Percentiles rank a stretch among this genome's conserved stretches.
Conservation (phyloP, 2,329 filamentous ascomycete species). For the Aspergillus chevalieri region DNA sequence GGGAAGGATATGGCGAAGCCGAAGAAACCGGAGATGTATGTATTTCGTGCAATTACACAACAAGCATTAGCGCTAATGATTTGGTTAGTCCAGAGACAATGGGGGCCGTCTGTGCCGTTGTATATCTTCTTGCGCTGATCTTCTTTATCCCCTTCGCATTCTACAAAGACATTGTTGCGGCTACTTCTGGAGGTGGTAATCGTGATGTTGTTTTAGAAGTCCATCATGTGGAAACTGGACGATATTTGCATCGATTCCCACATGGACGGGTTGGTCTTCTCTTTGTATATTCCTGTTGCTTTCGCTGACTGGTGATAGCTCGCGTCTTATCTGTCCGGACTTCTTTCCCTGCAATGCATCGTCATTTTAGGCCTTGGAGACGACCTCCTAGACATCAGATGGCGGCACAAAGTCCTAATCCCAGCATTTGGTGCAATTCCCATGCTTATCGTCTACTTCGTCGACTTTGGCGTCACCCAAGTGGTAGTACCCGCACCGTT, state of each 20-base stretch:
- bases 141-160: conserved; percentile 95
- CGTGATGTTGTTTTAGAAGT: conserved; percentile 73
- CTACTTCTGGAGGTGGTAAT: conserved; percentile 89
- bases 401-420: conserved; percentile 98
- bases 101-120: conserved; percentile 86
- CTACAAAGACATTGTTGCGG: conserved; percentile 95
- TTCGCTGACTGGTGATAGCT: conserved; percentile 51
- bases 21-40: conserved; percentile 67
- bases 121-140: conserved; percentile 84
- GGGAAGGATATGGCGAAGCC: conserved; percentile 82
- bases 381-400: conserved; percentile 95
- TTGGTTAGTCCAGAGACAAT: conserved; percentile 74
- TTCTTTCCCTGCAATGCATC: conserved; percentile 85
- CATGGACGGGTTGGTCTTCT: conserved; percentile 68
- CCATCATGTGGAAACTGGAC: conserved; percentile 69
- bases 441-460: conserved; percentile 93
- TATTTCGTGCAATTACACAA: conserved; percentile 3
- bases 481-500: conserved; percentile 86
- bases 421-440: conserved; percentile 90
- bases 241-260: conserved; percentile 84
- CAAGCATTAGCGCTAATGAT: conserved; percentile 10
- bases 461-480: conserved; percentile 95
- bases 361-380: conserved; percentile 89
- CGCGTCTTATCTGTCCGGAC: conserved; percentile 87
- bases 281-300: neutral